Evolutionary conservation across 371 early-diverging fungal genomes (phyloP).

Genomic region (Choanephora cucurbitarum): DNA sequence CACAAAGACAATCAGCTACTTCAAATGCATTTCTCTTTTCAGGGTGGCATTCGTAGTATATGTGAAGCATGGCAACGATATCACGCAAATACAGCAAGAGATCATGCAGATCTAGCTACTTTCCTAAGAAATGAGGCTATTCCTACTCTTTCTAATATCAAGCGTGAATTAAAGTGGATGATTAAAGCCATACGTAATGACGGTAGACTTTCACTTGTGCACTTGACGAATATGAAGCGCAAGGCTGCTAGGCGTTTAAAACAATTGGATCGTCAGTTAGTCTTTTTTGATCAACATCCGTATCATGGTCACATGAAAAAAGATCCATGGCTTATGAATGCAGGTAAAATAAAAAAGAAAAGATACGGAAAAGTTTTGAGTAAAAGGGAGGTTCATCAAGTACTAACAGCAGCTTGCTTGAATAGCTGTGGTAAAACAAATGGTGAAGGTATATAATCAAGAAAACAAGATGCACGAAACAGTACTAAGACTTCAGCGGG

Average conservation of each 20-base stretch:
- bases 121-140: conserved; percentile 36
- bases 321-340: conserved; percentile 50
- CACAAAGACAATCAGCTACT: conserved; percentile 15
- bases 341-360: conserved; percentile 23
- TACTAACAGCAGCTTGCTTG: background rate
- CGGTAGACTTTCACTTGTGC: conserved; percentile 34
- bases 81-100: conserved; percentile 24
- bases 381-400: no score
- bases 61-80: conserved; percentile 41
- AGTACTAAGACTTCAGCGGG: conserved; percentile 41
- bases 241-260: conserved; percentile 31
- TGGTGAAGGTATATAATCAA: conserved; percentile 43
- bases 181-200: conserved; percentile 36
- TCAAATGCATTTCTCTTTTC: conserved; percentile 28
- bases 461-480: conserved; percentile 51
- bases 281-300: conserved; percentile 43
- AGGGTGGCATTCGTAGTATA: conserved; percentile 28
- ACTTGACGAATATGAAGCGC: conserved; percentile 27
- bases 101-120: conserved; percentile 30
- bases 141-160: conserved; percentile 34
- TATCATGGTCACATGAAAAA: conserved; percentile 30
- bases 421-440: conserved; percentile 41
- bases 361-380: background rate
- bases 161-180: conserved; percentile 42
- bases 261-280: conserved; percentile 31